A percentile compares a stretch with the other conserved stretches of the same genome.
Evolutionary conservation across 2,329 filamentous ascomycete species (phyloP).

Genomic region (Apiospora rasikravindrae): DNA sequence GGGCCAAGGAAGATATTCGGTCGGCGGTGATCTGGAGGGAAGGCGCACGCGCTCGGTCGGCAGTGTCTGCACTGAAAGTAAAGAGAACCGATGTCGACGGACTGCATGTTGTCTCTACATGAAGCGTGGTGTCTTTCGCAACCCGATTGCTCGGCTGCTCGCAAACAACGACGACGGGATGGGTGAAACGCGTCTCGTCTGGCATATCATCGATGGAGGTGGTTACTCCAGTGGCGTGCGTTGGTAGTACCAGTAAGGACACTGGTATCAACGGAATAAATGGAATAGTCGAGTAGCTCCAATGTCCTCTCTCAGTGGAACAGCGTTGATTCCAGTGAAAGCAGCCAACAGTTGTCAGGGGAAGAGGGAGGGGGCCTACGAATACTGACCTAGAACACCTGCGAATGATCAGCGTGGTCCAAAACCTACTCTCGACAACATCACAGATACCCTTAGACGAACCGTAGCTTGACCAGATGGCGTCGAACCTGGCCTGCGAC

Average conservation of each 20-base stretch:
- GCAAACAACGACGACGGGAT: not conserved
- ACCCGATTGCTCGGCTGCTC: not conserved
- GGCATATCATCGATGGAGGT: not conserved
- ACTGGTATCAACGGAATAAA: too few relatives aligned
- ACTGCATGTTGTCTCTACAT: not conserved
- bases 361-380: not conserved
- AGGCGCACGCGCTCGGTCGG: not conserved
- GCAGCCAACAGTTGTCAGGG: too few relatives aligned
- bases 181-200: not conserved
- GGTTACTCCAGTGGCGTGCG: too few relatives aligned
- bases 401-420: not conserved
- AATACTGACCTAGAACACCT: not conserved
- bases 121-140: not conserved
- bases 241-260: too few relatives aligned
- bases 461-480: not conserved
- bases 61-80: not conserved
- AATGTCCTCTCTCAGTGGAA: too few relatives aligned
- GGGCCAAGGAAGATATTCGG: not conserved
- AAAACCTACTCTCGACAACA: not conserved
- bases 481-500: not conserved
- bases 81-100: not conserved
- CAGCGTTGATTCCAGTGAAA: too few relatives aligned
- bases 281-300: too few relatives aligned
- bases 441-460: not conserved
- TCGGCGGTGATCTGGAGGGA: not conserved